Base-by-base conservation (phyloP, 805 yeast genomes). In the Candida hungchunana region DNA sequence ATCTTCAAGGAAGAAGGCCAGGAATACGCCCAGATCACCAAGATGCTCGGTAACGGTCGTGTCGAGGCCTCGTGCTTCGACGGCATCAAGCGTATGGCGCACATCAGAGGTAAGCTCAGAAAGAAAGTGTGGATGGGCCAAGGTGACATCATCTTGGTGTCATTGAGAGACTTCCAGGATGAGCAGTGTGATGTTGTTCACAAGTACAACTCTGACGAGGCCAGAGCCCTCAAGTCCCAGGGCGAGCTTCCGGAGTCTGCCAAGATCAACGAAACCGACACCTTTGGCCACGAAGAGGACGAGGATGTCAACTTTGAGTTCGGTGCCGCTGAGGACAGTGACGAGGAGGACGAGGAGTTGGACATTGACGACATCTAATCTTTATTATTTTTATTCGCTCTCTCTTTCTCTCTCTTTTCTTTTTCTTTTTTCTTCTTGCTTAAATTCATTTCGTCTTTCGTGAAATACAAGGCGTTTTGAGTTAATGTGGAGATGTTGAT, bases 81-180 rank as follows among this genome's bases (percentile, higher is more conserved):
- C 59, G 96, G 95, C 48, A 71, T 73, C 51, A 85, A 79, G 62
- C 81, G 99, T 72, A 77, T 88, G 77, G 98, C 95, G 14, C 98
- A 90, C 61, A 93, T 93, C 59, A 86, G 99, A 75, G 99, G 99
- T 56, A 93, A 93, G 63, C 77, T 93, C 69, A 85, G 99, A 77
- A 93, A 93, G 82, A 93, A 90, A 77, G 98, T 93, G 43, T 93
- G 99, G 99, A 89, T 93, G 87, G 85, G 85, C 31, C 97, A 88
- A 64, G 98, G 98, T 70, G 99, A 93, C 62, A 93, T 93, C 54
- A 87, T 93, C 51, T 71, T 93, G 59, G 93, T 90, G 31, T 89
- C 96, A 7, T 77, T 93, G 55, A 88, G 99, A 75, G 99, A 93
- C 58, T 93, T 93, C 79, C 97, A 93, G 68, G 97, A 90, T 58